Conservation (phyloP, 139 green algal genomes). For the Tetradesmus lagerheimii region DNA sequence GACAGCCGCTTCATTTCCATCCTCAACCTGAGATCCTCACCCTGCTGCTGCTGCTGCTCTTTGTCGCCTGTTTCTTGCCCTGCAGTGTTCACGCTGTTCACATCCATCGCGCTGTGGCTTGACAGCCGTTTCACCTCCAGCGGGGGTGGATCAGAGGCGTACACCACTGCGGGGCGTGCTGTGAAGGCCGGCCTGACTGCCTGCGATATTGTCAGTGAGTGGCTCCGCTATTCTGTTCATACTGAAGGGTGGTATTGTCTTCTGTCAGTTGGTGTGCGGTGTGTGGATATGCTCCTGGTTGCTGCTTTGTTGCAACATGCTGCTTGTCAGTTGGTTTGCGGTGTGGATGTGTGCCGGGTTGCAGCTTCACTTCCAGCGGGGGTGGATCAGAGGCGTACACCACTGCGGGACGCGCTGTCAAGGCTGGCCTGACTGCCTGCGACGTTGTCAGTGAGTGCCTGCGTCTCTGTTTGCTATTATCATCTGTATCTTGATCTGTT, state of each 20-base stretch:
- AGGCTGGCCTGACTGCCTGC: conserved; percentile 74
- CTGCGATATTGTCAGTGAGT: conserved; percentile 76
- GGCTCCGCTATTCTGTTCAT: too few relatives aligned
- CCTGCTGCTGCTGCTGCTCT: background rate
- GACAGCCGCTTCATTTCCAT: too few relatives aligned
- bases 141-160: conserved; percentile 47
- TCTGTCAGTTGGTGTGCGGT: too few relatives aligned
- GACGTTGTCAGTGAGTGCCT: conserved; percentile 71
- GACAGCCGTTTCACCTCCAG: conserved; percentile 47
- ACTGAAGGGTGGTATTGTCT: too few relatives aligned
- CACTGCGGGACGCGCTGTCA: conserved; percentile 67
- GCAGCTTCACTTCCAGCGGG: conserved; percentile 37
- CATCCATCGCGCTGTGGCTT: conserved; percentile 52
- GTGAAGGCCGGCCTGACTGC: conserved; percentile 80
- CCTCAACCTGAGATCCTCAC: too few relatives aligned
- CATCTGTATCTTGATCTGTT: too few relatives aligned
- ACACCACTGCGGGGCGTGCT: conserved; percentile 55
- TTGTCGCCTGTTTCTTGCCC: too few relatives aligned
- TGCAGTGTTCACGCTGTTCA: conserved; percentile 54
- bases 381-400: conserved; percentile 50
- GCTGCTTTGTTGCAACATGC: too few relatives aligned
- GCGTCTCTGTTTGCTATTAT: too few relatives aligned
- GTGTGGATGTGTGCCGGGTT: too few relatives aligned
- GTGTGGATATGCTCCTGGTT: too few relatives aligned
- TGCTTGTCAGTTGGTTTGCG: too few relatives aligned